Evolutionary conservation across 352 stramenopile species (phyloP).

Genomic region (Globisporangium echinulatum): DNA sequence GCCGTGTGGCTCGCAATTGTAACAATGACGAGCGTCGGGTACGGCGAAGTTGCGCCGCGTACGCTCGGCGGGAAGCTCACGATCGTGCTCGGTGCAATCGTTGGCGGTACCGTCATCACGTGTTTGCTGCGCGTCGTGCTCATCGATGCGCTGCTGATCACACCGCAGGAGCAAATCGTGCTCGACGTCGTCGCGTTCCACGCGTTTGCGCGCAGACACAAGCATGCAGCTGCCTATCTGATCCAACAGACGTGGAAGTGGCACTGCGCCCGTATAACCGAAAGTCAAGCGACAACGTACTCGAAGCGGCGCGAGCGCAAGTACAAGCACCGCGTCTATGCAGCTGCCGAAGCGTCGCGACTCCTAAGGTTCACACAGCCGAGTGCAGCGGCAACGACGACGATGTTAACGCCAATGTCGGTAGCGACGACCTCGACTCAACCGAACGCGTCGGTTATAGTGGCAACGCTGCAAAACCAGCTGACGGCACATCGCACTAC

Average conservation of each 20-base stretch:
- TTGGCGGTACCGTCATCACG: constrained; percentile 50
- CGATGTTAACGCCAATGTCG: neutral
- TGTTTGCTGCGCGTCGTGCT: constrained; percentile 54
- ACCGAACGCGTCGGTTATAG: no score
- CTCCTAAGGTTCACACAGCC: constrained; percentile 45
- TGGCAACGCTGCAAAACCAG: constrained; percentile 6
- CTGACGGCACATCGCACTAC: constrained; percentile 7
- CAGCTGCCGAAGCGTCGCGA: constrained; percentile 36
- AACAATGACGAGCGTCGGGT: constrained; percentile 57
- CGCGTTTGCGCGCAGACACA: constrained; percentile 34
- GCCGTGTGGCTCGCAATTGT: constrained; percentile 63
- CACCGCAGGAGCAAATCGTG: constrained; percentile 47
- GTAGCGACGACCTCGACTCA: constrained; percentile 8
- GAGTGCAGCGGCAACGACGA: neutral
- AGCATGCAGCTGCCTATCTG: constrained; percentile 31
- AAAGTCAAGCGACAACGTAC: no score
- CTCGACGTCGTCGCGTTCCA: constrained; percentile 59
- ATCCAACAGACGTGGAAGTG: constrained; percentile 41
- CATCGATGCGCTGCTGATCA: constrained; percentile 48
- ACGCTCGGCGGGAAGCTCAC: constrained; percentile 51
- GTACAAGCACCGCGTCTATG: constrained; percentile 33
- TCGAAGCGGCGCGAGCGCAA: constrained; percentile 7
- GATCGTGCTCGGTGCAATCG: constrained; percentile 49
- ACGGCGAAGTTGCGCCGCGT: constrained; percentile 42
- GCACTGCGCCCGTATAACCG: constrained; percentile 9